Base-by-base conservation (phyloP, 2,329 filamentous ascomycete genomes). In the Arthrobotrys musiformis region DNA sequence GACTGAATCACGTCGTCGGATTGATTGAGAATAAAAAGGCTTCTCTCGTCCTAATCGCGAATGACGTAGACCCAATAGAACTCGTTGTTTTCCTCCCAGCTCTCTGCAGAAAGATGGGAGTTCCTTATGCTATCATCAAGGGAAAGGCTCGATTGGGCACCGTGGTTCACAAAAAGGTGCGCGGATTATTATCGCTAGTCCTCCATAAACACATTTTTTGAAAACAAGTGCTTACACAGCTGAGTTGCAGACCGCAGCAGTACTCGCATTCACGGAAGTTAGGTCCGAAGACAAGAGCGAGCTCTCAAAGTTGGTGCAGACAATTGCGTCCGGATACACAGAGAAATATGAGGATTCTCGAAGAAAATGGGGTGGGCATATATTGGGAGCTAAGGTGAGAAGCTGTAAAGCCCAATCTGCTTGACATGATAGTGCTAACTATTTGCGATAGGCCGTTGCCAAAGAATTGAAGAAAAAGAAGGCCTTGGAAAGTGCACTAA, bases 21-120 rank as follows among this genome's bases (percentile, higher is more conserved):
- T 89, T 97, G 82, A 92, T 97, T 83, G 93, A 97, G 91, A 97
- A 97, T 90, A 99, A 99, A 93, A 99, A 99, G 92, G 94, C 95
- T 81, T 91, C 93, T 80, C 90, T 99, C 81, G 96, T 99, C 84
- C 91, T 99, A 82, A 99, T 99, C 85, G 93, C 95, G 86, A 97
- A 99, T 88, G 95, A 99, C 85, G 96, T 99, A 83, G 95, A 99
- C 89, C 95, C 95, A 83, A 99, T 99, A 85, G 95, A 99, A 90
- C 88, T 99, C 83, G 96, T 99, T 84, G 93, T 99, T 87, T 99
- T 97, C 92, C 90, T 99, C 80, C 95, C 95, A 82, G 94, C 95
- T 83, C 92, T 99, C 82, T 99, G 95, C 93, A 92, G 94, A 87
- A 99, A 99, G 93, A 99, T 99, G 94, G 96, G 96, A 88, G 91